Percentiles rank a stretch among this genome's conserved stretches.
Conservation (phyloP, 768 basidiomycete species). For the Lyophyllum decastes region DNA sequence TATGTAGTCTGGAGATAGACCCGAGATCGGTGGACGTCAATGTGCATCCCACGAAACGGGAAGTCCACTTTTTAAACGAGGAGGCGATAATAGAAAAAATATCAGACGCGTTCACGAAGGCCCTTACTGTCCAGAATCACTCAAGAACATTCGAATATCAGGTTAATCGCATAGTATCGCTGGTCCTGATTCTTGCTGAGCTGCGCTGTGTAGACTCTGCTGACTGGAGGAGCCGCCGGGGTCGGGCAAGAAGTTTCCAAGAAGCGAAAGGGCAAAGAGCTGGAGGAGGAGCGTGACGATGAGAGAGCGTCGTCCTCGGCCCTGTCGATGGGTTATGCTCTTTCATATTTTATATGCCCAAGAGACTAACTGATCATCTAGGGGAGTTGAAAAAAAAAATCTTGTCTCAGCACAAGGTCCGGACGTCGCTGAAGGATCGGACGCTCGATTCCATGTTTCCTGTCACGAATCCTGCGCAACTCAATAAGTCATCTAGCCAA, state of each 20-base stretch:
- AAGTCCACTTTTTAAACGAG: conserved; percentile 93
- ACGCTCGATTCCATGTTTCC: conserved; percentile 97
- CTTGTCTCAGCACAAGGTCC: conserved; percentile 86
- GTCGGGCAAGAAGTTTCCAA: conserved; percentile 27
- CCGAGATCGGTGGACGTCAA: conserved; percentile 94
- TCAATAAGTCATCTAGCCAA: conserved; percentile 24
- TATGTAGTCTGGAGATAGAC: conserved; percentile 72
- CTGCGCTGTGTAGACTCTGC: conserved; percentile 48
- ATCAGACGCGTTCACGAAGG: conserved; percentile 68
- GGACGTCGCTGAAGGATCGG: conserved; percentile 83
- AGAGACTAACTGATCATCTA: background rate
- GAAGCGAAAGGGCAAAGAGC: conserved; percentile 43
- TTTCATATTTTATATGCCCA: background rate
- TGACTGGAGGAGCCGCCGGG: conserved; percentile 52
- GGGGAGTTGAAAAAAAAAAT: conserved; percentile 44
- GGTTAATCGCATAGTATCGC: conserved; percentile 31
- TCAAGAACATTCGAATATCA: conserved; percentile 77
- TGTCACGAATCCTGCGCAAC: conserved; percentile 54
- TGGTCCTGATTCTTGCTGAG: background rate
- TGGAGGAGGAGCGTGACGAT: conserved; percentile 24
- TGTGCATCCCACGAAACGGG: conserved; percentile 96
- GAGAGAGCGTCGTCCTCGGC: conserved; percentile 26
- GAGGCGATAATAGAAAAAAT: conserved; percentile 81
- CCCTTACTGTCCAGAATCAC: conserved; percentile 61
- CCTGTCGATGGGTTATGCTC: conserved; percentile 24